These are phyloP conservation scores for Phaffia tasmanica DNA, from an alignment of 768 basidiomycete genomes.

Conservation along the genomic window DNA sequence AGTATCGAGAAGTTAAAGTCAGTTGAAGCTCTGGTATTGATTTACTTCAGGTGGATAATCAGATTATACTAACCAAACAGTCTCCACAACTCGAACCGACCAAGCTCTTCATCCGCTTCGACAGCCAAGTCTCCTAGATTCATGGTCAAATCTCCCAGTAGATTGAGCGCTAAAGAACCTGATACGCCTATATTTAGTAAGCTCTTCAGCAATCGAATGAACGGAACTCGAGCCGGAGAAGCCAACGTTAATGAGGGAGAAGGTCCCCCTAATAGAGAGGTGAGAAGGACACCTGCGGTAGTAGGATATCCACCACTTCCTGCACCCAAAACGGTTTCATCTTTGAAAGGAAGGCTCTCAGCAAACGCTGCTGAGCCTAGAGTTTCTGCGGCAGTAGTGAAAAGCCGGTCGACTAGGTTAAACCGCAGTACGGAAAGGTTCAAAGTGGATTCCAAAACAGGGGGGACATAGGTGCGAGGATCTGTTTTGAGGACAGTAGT, in stretches of 20 bases:
- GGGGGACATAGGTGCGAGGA: slow-evolving; percentile 6
- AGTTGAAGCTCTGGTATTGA: no score
- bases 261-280: slow-evolving; percentile 2
- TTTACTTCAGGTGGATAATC: no score
- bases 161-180: slow-evolving; percentile 17
- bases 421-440: slow-evolving; percentile 9
- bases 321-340: slow-evolving; percentile 12
- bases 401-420: slow-evolving; percentile 16
- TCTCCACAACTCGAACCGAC: slow-evolving; percentile 15
- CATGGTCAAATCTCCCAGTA: slow-evolving; percentile 22
- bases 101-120: slow-evolving; percentile 12
- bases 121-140: slow-evolving; percentile 16
- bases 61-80: not conserved
- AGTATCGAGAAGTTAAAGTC: no score
- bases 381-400: not conserved
- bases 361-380: slow-evolving; percentile 14
- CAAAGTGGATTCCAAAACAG: slow-evolving; percentile 2
- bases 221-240: slow-evolving; percentile 4
- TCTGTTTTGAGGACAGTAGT: slow-evolving; percentile 7
- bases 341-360: not conserved
- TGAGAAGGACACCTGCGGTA: slow-evolving; percentile 23
- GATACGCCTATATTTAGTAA: slow-evolving; percentile 17
- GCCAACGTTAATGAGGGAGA: not conserved
- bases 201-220: slow-evolving; percentile 7
- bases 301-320: slow-evolving; percentile 16